A percentile compares a stretch with the other conserved stretches of the same genome.
Conservation (phyloP, 1,284 basidiomycete species). For the Fomitiporia mediterranea region DNA sequence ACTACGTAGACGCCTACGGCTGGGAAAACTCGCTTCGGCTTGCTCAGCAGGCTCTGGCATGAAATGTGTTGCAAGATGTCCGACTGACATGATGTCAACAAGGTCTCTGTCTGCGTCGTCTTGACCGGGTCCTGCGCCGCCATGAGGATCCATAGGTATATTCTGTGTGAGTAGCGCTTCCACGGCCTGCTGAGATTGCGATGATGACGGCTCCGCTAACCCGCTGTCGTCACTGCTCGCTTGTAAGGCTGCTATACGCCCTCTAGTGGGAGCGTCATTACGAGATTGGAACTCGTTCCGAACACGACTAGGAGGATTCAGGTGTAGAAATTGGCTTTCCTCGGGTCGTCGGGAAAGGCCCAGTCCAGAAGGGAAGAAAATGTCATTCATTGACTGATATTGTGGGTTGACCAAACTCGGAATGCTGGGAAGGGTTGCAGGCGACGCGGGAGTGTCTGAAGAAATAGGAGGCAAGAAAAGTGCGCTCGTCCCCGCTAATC, state of each 20-base stretch:
- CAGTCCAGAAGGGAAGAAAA: background rate
- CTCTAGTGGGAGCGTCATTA: no score
- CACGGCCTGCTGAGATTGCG: constrained; percentile 9
- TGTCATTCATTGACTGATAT: background rate
- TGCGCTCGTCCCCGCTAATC: background rate
- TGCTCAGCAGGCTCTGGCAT: background rate
- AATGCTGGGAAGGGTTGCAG: background rate
- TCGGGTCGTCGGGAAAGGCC: background rate
- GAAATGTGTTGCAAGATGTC: background rate
- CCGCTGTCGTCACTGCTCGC: background rate
- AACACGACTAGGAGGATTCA: background rate
- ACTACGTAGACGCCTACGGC: background rate
- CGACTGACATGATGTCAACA: no score
- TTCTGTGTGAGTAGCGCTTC: constrained; percentile 6
- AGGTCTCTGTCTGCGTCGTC: no score
- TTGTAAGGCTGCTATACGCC: no score
- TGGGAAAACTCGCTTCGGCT: background rate
- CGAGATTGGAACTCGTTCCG: background rate
- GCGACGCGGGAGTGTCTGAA: background rate
- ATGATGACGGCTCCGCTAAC: constrained; percentile 13
- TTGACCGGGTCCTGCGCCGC: constrained; percentile 1
- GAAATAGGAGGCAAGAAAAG: constrained; percentile 1
- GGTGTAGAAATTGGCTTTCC: background rate
- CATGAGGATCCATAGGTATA: constrained; percentile 6
- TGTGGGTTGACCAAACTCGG: background rate